Conservation (phyloP, 805 yeast genomes). For the Spathaspora sp. region DNA sequence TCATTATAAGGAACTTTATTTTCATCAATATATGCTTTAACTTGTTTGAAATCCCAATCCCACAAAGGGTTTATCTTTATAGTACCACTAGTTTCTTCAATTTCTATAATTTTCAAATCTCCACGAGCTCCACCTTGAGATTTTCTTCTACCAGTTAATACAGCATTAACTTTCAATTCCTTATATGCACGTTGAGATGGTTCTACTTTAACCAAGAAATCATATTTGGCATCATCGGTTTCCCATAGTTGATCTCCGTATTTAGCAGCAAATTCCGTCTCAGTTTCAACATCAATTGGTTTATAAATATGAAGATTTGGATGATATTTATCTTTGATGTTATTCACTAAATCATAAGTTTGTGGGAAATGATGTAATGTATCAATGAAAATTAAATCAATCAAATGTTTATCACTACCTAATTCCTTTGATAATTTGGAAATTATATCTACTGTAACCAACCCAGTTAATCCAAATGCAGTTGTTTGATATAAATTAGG, state of each 20-base stretch:
- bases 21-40: slow-evolving; percentile 62
- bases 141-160: slow-evolving; percentile 85
- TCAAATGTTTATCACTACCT: slow-evolving; percentile 25
- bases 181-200: slow-evolving; percentile 84
- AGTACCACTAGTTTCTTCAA: slow-evolving; percentile 65
- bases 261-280: slow-evolving; percentile 56
- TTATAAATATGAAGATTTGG: slow-evolving; percentile 61
- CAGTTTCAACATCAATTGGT: slow-evolving; percentile 58
- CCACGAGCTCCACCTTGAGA: slow-evolving; percentile 88
- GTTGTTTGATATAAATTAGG: slow-evolving; percentile 87
- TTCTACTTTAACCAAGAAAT: slow-evolving; percentile 86
- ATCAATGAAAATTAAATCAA: slow-evolving; percentile 82
- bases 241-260: slow-evolving; percentile 86
- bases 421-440: slow-evolving; percentile 39
- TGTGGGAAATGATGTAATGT: slow-evolving; percentile 95
- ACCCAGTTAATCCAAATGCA: slow-evolving; percentile 91
- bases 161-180: slow-evolving; percentile 72
- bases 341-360: slow-evolving; percentile 69
- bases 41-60: slow-evolving; percentile 75
- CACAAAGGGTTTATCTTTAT: slow-evolving; percentile 88
- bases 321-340: slow-evolving; percentile 51
- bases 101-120: slow-evolving; percentile 67
- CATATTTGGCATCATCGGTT: slow-evolving; percentile 73
- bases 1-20: slow-evolving; percentile 83
- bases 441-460: slow-evolving; percentile 82